A percentile compares a stretch with the other conserved stretches of the same genome.
Conservation (phyloP, 306 rosid species). For the Arachis hypogaea region DNA sequence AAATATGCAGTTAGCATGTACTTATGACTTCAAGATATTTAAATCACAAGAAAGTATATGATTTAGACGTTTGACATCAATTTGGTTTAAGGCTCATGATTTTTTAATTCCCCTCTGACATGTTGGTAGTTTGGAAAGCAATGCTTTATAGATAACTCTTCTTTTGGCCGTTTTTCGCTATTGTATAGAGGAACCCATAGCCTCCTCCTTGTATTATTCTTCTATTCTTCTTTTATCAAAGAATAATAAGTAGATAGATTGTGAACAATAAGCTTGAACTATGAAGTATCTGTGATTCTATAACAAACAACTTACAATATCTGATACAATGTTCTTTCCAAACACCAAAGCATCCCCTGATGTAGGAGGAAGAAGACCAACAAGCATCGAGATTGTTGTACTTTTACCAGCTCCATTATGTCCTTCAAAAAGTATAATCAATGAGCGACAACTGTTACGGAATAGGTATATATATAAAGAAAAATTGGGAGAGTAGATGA, state of each 20-base stretch:
- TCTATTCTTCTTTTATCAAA: too few relatives aligned
- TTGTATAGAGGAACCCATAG: too few relatives aligned
- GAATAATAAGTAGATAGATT: neutral
- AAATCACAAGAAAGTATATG: neutral
- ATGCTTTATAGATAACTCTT: too few relatives aligned
- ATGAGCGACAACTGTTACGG: constrained; percentile 1
- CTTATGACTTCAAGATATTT: neutral
- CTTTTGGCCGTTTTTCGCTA: too few relatives aligned
- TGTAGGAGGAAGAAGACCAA: constrained; percentile 91
- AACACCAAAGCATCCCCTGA: constrained; percentile 92
- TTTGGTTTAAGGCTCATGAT: too few relatives aligned
- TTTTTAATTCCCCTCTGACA: too few relatives aligned
- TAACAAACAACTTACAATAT: constrained; percentile 63
- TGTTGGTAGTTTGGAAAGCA: too few relatives aligned
- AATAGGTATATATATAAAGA: constrained; percentile 10
- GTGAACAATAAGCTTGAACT: neutral
- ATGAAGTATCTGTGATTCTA: neutral
- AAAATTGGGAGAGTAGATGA: constrained; percentile 11
- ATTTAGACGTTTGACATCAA: too few relatives aligned
- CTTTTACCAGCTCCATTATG: constrained; percentile 99
- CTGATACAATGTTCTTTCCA: constrained; percentile 77
- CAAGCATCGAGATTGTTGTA: constrained; percentile 96
- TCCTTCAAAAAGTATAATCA: constrained; percentile 59
- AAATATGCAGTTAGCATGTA: neutral
- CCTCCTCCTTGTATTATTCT: too few relatives aligned